A percentile compares a stretch with the other conserved stretches of the same genome.
phyloP scores from a whole-genome alignment of 768 basidiomycete genomes.

The Sistotremastrum suecicum region DNA sequence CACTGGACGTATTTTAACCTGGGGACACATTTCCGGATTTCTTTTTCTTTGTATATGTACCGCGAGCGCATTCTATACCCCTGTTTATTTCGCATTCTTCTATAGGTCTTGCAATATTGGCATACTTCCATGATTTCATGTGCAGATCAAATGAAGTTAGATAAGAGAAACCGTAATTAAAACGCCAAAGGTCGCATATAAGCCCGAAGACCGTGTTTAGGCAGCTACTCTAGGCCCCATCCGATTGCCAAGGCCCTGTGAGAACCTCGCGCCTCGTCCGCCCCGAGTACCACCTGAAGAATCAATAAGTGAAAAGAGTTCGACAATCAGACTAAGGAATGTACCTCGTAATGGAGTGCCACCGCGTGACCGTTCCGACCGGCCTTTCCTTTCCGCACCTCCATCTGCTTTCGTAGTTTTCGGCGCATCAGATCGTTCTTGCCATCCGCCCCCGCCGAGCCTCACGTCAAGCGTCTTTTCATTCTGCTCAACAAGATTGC shows the following conservation, averaged over 20 bases:
- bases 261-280: constrained; percentile 68
- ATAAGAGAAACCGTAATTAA: no score
- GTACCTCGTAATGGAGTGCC: constrained; percentile 36
- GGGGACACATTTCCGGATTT: no score
- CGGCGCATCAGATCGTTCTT: constrained; percentile 49
- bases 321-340: constrained; percentile 6
- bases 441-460: constrained; percentile 58
- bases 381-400: constrained; percentile 60
- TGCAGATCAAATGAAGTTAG: no score
- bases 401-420: constrained; percentile 77
- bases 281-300: constrained; percentile 40
- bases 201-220: constrained; percentile 16
- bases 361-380: constrained; percentile 53
- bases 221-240: constrained; percentile 25
- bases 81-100: no score
- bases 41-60: no score
- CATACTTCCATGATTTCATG: no score
- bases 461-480: constrained; percentile 82
- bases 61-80: no score
- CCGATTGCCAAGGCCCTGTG: constrained; percentile 71
- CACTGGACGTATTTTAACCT: constrained; percentile 68
- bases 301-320: neutral
- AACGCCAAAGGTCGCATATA: neutral
- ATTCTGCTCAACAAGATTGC: constrained; percentile 77
- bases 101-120: no score